Base-by-base conservation (phyloP, 2,329 filamentous ascomycete genomes). In the Aureobasidium sp. region DNA sequence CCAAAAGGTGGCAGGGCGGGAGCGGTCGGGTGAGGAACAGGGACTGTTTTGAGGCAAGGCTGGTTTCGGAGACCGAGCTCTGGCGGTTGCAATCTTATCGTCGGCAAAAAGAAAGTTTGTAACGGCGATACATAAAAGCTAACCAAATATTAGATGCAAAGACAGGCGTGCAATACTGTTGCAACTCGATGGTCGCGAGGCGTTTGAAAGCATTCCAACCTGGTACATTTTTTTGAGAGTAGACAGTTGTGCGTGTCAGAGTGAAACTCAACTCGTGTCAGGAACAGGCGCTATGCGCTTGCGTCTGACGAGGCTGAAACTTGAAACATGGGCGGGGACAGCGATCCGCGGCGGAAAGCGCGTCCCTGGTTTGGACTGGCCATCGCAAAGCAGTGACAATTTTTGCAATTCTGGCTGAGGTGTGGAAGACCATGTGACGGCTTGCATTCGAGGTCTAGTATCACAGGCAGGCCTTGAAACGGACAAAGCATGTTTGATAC, bases 71-170 rank as follows among this genome's bases (percentile, higher is more conserved):
- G 55, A 43, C 55, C 55, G 29, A 48, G 55, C 55, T 47, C 55
- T 48, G 32, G n/a, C 55, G 26, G 55, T 48, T 59, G 43, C 20
- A 59, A 59, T 59, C 55, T 59, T 59, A 59, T 48, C 55, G 43
- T 39, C 41, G 32, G 41, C 32, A 59, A 59, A 46, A 55, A 57
- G 46, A 29, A 57, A 57, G 36, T 41, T 27, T 57, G 39, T 24
- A 57, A 57, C 53, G 53, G 41, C 1, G 27, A 44, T 57, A 34
- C 53, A 46, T 46, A 41, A 27, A 10, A 8, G 44, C 32, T 32
- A 20, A 29, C 20, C n/a, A 9, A 6, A 17, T 36, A n/a, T 8
- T 26, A 9, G 15, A 3, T 44, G 29, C 2, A 15, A 36, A 20
- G 5, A 24, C 1, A 34, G 27, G 53, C 39, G 27, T 15, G 39